Evolutionary conservation across 106 monocot genomes (phyloP), one percentile per base, ranked within the genome.

Genomic region (Dendrobium officinale): DNA sequence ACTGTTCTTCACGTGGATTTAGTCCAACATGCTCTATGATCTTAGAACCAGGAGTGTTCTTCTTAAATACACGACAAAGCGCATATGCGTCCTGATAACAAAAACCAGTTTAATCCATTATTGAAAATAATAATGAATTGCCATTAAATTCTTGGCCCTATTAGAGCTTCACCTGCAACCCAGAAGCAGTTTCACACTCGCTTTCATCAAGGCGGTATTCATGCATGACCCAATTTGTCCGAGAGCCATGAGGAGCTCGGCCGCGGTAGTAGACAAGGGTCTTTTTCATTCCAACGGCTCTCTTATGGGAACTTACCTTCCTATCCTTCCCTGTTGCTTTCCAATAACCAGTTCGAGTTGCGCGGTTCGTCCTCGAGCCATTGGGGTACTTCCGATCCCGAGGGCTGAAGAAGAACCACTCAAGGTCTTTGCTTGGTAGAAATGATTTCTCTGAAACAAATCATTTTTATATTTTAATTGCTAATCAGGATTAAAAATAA

Each of bases 151-250:
- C 37, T 37, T 37, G 37, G 3, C 37, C 37, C 37, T 37, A 37
- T 37, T 37, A 37, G 37, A 37, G 37, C 37, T 37, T 37, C 37
- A 95, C 95, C 92, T 92, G 95, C 75, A 92, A 75, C 3, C 92
- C 95, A 6, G 79, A 77, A 40, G 82, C 66, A 16, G 75, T 83
- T 76, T 95, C 90, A n/a, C 95, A 95, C 77, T 95, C 95, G 47
- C 75, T 92, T 55, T 95, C 95, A 18, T 95, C 95, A 9, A 95
- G 89, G 4, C 91, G 87, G 55, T 95, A 95, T 54, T 95, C 95
- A 27, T 95, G 95, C 95, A 95, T 95, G 78, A 95, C 91, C 95
- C 95, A 95, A 37, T 91, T 88, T 6, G 95, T 93, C 44, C 93
- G 80, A 18, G 89, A 89, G 18, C 95, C 95, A 74, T 95, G 92